Conservation (phyloP, 2,329 filamentous ascomycete species). For the Colletotrichum liriopes region DNA sequence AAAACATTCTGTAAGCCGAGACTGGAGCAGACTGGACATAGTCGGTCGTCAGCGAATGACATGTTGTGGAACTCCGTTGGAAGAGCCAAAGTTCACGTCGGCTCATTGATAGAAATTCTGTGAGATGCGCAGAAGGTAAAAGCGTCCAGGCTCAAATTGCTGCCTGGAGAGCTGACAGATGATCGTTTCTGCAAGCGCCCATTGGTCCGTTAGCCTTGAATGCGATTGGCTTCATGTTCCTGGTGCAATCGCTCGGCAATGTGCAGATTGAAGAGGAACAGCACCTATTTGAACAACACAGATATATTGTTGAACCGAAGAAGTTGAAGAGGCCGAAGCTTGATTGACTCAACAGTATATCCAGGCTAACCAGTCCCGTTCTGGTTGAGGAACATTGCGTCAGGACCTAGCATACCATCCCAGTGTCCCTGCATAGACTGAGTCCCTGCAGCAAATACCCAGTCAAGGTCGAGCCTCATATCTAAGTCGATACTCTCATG, state of each 20-base stretch:
- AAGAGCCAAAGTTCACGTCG: not conserved
- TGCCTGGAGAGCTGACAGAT: not conserved
- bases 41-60: conserved; percentile 11
- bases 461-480: conserved; percentile 36
- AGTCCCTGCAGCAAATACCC: conserved; percentile 23
- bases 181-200: not conserved
- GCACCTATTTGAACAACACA: not conserved
- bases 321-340: not conserved
- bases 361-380: not conserved
- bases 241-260: not conserved
- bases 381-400: conserved; percentile 13
- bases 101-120: not conserved
- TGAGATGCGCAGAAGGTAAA: no score
- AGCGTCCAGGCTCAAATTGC: not conserved
- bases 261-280: not conserved
- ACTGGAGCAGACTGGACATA: conserved; percentile 18
- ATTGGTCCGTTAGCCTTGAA: not conserved
- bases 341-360: not conserved
- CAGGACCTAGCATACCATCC: conserved; percentile 15
- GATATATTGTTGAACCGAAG: not conserved
- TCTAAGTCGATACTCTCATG: conserved; percentile 23
- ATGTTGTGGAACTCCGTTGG: not conserved
- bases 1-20: conserved; percentile 5
- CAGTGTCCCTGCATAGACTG: conserved; percentile 24
- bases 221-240: not conserved